phyloP scores from a whole-genome alignment of 1,284 basidiomycete genomes.

The Rugosomyces carneus region DNA sequence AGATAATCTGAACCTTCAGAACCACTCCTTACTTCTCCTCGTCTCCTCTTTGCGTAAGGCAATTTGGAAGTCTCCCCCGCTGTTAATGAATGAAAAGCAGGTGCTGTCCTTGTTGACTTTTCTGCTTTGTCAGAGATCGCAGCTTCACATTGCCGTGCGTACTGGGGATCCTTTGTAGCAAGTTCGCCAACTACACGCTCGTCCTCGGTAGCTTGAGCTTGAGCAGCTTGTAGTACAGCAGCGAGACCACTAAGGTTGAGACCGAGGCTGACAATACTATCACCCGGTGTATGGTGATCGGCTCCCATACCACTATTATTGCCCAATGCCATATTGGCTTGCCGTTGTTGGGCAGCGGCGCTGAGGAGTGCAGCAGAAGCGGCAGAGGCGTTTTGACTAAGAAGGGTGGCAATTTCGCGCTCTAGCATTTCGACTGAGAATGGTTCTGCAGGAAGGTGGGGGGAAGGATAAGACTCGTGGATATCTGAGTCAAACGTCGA shows the following conservation, averaged over 20 bases:
- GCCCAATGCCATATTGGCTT: conserved; percentile 36
- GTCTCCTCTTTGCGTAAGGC: conserved; percentile 27
- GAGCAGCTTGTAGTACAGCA: conserved; percentile 68
- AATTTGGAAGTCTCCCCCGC: conserved; percentile 38
- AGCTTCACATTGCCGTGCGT: conserved; percentile 34
- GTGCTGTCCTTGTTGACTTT: conserved; percentile 58
- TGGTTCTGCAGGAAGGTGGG: conserved; percentile 31
- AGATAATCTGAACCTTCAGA: conserved; percentile 54
- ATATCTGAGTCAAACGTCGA: conserved; percentile 32
- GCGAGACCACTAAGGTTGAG: conserved; percentile 58
- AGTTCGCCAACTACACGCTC: conserved; percentile 40
- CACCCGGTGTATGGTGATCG: conserved; percentile 20
- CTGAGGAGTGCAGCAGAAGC: conserved; percentile 53
- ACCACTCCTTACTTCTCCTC: conserved; percentile 30
- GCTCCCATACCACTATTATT: conserved; percentile 20
- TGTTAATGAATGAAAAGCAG: conserved; percentile 70
- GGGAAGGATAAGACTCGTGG: conserved; percentile 24
- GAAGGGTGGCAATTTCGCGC: conserved; percentile 62
- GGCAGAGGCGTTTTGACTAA: conserved; percentile 64
- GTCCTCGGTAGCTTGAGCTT: conserved; percentile 49
- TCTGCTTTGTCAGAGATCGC: conserved; percentile 38
- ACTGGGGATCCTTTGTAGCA: conserved; percentile 36
- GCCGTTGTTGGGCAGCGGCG: conserved; percentile 57
- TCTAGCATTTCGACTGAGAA: conserved; percentile 67
- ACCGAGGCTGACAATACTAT: conserved; percentile 30